These are phyloP conservation scores for Sugiyamaella paludigena DNA, from an alignment of 1,139 yeast genomes.

Conservation along the genomic window DNA sequence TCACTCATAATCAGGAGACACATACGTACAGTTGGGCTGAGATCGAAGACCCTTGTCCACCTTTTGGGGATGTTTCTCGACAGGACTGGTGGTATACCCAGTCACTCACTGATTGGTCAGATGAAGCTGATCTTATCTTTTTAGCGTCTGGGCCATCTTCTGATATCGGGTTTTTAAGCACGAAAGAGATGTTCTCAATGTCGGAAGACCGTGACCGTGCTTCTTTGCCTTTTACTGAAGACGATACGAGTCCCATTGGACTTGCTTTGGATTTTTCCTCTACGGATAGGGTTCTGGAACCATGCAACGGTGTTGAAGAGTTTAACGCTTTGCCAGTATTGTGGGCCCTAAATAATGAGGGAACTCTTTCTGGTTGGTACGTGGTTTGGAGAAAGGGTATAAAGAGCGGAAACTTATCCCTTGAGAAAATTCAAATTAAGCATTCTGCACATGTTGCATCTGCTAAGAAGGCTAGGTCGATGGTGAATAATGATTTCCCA, in stretches of 20 bases:
- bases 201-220: constrained; percentile 71
- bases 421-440: background rate
- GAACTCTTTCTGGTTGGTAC: constrained; percentile 63
- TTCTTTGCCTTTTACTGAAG: constrained; percentile 64
- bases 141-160: constrained; percentile 62
- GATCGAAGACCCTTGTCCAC: constrained; percentile 54
- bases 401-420: constrained; percentile 2
- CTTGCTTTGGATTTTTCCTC: constrained; percentile 57
- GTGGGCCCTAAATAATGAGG: constrained; percentile 61
- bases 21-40: constrained; percentile 25
- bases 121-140: constrained; percentile 39
- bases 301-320: constrained; percentile 57
- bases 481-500: background rate
- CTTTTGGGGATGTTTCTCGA: constrained; percentile 56
- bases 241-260: constrained; percentile 72
- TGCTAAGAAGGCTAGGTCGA: background rate
- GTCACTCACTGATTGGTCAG: constrained; percentile 47
- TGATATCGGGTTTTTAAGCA: constrained; percentile 51
- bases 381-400: constrained; percentile 40
- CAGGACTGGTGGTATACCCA: constrained; percentile 49
- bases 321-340: constrained; percentile 61
- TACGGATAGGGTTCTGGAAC: constrained; percentile 46
- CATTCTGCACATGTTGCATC: background rate
- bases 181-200: constrained; percentile 41
- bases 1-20: constrained; percentile 10